Conservation (phyloP, 2,329 filamentous ascomycete species). For the Ploettnerulaceae sp. region DNA sequence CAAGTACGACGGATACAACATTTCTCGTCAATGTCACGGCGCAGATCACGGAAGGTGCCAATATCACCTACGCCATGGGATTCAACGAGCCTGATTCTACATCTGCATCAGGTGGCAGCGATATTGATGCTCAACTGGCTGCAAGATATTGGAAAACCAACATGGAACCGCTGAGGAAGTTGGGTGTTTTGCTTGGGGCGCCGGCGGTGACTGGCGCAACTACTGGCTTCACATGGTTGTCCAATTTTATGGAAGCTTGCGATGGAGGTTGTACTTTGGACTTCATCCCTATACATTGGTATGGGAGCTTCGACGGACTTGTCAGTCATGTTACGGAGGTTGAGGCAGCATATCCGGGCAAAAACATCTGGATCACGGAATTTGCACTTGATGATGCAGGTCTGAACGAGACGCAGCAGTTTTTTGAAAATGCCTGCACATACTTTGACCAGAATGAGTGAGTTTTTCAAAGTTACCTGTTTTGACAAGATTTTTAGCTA, state of each 20-base stretch:
- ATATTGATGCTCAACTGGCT: constrained; percentile 53
- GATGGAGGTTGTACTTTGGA: constrained; percentile 56
- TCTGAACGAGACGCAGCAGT: constrained; percentile 11
- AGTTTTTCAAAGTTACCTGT: too few species aligned
- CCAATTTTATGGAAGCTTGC: constrained; percentile 59
- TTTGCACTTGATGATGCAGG: constrained; percentile 4
- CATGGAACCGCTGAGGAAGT: constrained; percentile 60
- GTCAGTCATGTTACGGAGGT: constrained; percentile 6
- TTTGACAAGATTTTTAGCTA: too few species aligned
- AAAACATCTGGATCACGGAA: constrained; percentile 9
- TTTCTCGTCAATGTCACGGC: constrained; percentile 57
- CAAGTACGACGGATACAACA: constrained; percentile 45
- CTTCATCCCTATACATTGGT: constrained; percentile 61
- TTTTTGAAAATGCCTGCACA: constrained; percentile 16
- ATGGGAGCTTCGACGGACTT: constrained; percentile 44
- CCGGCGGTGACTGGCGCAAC: constrained; percentile 50
- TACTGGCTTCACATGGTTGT: constrained; percentile 59
- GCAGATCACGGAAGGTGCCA: constrained; percentile 34
- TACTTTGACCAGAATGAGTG: constrained; percentile 6
- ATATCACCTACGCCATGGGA: constrained; percentile 63
- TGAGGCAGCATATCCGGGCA: constrained; percentile 10
- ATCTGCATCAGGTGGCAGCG: constrained; percentile 45
- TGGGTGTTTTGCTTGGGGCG: constrained; percentile 53
- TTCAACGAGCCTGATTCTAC: constrained; percentile 75
- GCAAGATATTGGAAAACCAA: constrained; percentile 66